Percentiles rank a stretch among this genome's conserved stretches.
phyloP scores from a whole-genome alignment of 1,139 yeast species.

The Saccharomycopsis crataegensis region DNA sequence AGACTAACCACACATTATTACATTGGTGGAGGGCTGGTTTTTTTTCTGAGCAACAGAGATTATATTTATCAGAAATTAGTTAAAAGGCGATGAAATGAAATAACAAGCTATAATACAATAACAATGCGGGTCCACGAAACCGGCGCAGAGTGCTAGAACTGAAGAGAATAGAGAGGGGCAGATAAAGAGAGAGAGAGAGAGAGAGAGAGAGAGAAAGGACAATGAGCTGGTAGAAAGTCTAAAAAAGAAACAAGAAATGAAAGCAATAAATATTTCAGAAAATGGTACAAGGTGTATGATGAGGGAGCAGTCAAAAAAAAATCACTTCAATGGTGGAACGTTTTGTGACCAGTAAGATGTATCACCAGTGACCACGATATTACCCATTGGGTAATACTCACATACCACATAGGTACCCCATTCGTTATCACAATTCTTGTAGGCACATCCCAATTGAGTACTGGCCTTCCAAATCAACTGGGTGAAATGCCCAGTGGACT shows the following conservation, averaged over 20 bases:
- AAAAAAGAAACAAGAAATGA: neutral
- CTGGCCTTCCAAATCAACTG: constrained; percentile 61
- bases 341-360: constrained; percentile 10
- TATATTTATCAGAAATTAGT: neutral
- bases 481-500: constrained; percentile 56
- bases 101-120: too few relatives aligned
- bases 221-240: neutral
- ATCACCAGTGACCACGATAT: constrained; percentile 28
- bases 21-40: too few relatives aligned
- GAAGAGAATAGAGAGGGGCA: neutral
- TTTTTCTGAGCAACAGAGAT: neutral
- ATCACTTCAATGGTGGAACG: constrained; percentile 14
- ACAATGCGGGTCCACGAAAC: too few relatives aligned
- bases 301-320: neutral
- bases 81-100: neutral
- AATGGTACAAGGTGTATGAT: neutral
- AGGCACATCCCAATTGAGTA: constrained; percentile 55
- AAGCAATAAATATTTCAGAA: neutral
- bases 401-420: constrained; percentile 60
- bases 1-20: too few relatives aligned
- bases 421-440: constrained; percentile 40
- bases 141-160: too few relatives aligned
- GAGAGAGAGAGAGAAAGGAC: neutral
- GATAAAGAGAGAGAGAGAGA: neutral
- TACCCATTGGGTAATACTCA: constrained; percentile 60